Evolutionary conservation across 2,329 filamentous ascomycete genomes (phyloP).

Genomic region (Talaromyces sp.): DNA sequence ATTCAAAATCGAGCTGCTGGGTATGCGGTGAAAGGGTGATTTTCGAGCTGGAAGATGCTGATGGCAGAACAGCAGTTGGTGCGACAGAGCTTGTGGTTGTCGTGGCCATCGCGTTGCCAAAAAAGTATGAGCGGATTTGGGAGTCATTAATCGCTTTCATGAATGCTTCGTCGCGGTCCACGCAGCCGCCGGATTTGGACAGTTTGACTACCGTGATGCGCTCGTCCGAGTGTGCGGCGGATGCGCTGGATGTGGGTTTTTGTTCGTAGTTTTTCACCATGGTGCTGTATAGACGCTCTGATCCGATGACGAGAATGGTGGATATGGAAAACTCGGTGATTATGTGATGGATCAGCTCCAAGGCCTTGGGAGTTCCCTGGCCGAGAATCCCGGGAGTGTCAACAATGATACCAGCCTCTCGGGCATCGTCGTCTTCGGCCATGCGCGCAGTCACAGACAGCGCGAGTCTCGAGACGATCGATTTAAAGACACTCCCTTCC

Average conservation of each 20-base stretch:
- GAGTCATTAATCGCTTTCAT: constrained; percentile 69
- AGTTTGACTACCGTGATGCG: constrained; percentile 70
- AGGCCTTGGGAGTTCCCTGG: constrained; percentile 56
- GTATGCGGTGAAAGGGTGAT: constrained; percentile 81
- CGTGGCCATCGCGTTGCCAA: constrained; percentile 56
- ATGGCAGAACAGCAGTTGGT: not conserved
- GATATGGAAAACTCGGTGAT: constrained; percentile 69
- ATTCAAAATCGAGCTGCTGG: constrained; percentile 73
- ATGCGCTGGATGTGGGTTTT: constrained; percentile 41
- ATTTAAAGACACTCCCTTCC: constrained; percentile 66
- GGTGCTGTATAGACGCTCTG: constrained; percentile 68
- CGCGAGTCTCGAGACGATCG: constrained; percentile 70
- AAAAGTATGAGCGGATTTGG: constrained; percentile 89
- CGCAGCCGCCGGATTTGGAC: constrained; percentile 79
- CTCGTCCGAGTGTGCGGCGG: constrained; percentile 53
- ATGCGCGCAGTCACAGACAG: constrained; percentile 72
- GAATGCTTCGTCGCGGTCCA: constrained; percentile 67
- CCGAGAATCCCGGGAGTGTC: constrained; percentile 72
- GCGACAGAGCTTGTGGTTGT: not conserved
- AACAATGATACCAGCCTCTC: constrained; percentile 73
- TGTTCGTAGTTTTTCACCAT: constrained; percentile 64
- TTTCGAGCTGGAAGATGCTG: constrained; percentile 41
- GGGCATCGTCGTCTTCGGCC: constrained; percentile 67
- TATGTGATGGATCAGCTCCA: constrained; percentile 78
- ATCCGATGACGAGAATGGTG: constrained; percentile 75